phyloP scores from a whole-genome alignment of 1,284 basidiomycete species.

The Schizophyllum amplum region DNA sequence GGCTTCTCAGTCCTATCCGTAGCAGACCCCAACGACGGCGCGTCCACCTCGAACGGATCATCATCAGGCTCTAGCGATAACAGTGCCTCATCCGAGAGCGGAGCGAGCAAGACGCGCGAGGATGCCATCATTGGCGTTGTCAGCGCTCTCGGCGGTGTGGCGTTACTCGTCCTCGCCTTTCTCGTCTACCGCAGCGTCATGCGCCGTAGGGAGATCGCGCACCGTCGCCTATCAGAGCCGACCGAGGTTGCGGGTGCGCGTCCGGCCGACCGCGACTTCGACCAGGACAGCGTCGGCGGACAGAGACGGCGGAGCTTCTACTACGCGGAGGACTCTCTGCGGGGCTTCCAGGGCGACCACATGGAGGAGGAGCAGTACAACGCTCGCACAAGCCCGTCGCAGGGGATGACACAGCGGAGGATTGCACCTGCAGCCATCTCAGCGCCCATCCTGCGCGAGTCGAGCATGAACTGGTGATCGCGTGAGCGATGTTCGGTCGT shows the following conservation, averaged over 20 bases:
- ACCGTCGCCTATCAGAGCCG: conserved; percentile 53
- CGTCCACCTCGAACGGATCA: not conserved
- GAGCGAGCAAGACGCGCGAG: conserved; percentile 37
- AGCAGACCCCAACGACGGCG: conserved; percentile 22
- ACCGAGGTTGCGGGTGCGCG: conserved; percentile 30
- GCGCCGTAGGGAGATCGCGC: conserved; percentile 50
- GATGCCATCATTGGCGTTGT: conserved; percentile 80
- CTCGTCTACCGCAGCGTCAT: conserved; percentile 54
- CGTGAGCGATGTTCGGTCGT: not conserved
- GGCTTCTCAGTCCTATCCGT: conserved; percentile 47
- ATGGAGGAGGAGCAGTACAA: conserved; percentile 18
- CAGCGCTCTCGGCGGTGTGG: conserved; percentile 63
- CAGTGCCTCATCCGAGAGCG: conserved; percentile 17
- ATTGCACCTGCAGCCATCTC: conserved; percentile 50
- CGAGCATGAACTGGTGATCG: conserved; percentile 63
- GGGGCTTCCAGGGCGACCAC: conserved; percentile 38
- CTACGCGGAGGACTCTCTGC: conserved; percentile 72
- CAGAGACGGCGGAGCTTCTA: conserved; percentile 71
- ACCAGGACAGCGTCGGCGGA: conserved; percentile 64
- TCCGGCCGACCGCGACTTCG: conserved; percentile 60
- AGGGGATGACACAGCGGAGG: conserved; percentile 40
- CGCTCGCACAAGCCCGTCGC: conserved; percentile 2
- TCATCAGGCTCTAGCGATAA: conserved; percentile 9
- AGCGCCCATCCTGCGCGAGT: conserved; percentile 59
- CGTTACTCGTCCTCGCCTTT: conserved; percentile 56